Base-by-base conservation (phyloP, 352 stramenopile species). In the Phytophthora pinifolia region DNA sequence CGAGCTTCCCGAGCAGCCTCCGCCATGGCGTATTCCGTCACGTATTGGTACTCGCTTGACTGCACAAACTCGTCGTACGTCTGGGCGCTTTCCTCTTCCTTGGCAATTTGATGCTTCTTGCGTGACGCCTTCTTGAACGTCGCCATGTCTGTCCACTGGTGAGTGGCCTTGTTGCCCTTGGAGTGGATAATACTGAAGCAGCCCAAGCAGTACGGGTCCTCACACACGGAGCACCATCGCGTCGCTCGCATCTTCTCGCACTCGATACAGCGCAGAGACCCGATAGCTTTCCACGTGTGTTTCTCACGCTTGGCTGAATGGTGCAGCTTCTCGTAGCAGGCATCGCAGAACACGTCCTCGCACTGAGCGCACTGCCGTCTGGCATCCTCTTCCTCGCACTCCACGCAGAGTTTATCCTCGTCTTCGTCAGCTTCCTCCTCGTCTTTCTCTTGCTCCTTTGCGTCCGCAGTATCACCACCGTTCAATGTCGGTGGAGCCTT, bases 241-340 rank as follows among this genome's bases (percentile, higher is more conserved):
- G 84, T 92, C 13, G 82, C 84, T 37, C 84, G 83, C 73, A 92
- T 89, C 54, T 89, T 92, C 56, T 94, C 84, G 45, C 84, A 92
- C 55, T 92, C 82, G 36, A 92, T 79, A 54, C 84, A 94, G n/a
- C 83, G 79, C 30, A 89, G 62, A 9, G 74, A 69, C 4, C 80
- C 80, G 14, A 94, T 84, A 3, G 78, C 65, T 41, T 78, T 89
- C 80, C 83, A 94, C 2, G 72, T 90, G 64, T 94, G 84, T 42
- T 76, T 76, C 45, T 84, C 74, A 17, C 84, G 74, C 67, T 92
- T 89, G 17, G 72, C 64, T 1, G 73, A 86, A 17, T 77, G 63
- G 46, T 94, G 82, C n/a, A 91, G 60, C 37, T 78, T 84, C 46
- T 89, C 74, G 42, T 79, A 94, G 66, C 84, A 94, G 10, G 51